phyloP scores from a whole-genome alignment of 2,329 filamentous ascomycete genomes.

The Diaporthe sp. region DNA sequence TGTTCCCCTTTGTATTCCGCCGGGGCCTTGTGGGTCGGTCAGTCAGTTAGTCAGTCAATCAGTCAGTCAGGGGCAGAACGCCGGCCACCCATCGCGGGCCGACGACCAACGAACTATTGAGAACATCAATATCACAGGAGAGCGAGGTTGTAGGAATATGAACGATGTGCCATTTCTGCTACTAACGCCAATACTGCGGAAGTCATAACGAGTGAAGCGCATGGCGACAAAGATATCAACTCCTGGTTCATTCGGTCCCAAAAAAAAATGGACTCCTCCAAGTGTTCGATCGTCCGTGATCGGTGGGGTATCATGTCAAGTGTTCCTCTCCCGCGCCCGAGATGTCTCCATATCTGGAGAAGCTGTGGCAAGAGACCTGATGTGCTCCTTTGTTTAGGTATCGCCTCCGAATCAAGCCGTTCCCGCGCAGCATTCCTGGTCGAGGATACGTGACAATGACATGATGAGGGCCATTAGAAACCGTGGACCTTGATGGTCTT shows the following conservation, averaged over 20 bases:
- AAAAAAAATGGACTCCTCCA: constrained; percentile 26
- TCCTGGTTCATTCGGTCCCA: constrained; percentile 25
- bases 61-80: constrained; percentile 1
- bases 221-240: constrained; percentile 26
- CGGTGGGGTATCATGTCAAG: constrained; percentile 32
- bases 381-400: constrained; percentile 31
- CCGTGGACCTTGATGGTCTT: constrained; percentile 93
- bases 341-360: constrained; percentile 32
- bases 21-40: background rate
- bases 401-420: constrained; percentile 27
- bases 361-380: constrained; percentile 30
- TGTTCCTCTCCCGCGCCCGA: constrained; percentile 30
- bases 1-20: background rate
- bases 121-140: background rate
- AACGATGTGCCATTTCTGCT: constrained; percentile 33
- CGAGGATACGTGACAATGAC: constrained; percentile 30
- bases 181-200: constrained; percentile 27
- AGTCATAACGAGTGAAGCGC: constrained; percentile 31
- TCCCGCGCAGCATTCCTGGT: constrained; percentile 22
- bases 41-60: no score
- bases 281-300: constrained; percentile 22
- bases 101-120: background rate
- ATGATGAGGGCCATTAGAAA: constrained; percentile 37
- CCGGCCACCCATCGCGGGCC: background rate
- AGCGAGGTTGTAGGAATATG: background rate